A percentile compares a stretch with the other conserved stretches of the same genome.
Evolutionary conservation across 192 early-diverging fungal genomes (phyloP).

Genomic region (Coemansia sp.): DNA sequence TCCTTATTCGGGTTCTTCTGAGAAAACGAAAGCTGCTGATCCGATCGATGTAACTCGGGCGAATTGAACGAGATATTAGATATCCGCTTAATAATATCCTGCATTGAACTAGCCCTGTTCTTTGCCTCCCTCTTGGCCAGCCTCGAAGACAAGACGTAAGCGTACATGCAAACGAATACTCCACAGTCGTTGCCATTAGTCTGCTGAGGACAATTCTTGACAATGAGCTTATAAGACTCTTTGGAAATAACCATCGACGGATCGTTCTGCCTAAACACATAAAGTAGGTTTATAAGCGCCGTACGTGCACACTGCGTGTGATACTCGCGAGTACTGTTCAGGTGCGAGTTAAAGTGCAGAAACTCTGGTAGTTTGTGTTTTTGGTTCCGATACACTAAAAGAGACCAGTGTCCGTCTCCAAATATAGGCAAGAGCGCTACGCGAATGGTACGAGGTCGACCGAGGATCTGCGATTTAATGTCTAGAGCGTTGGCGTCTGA

Average conservation of each 20-base stretch:
- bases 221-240: conserved; percentile 49
- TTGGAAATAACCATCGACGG: conserved; percentile 45
- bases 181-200: conserved; percentile 51
- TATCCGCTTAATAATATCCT: conserved; percentile 24
- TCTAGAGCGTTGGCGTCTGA: conserved; percentile 50
- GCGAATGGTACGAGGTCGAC: conserved; percentile 33
- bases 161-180: conserved; percentile 52
- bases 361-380: conserved; percentile 42
- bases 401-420: conserved; percentile 56
- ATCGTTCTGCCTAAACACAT: conserved; percentile 52
- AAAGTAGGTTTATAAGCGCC: conserved; percentile 50
- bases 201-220: conserved; percentile 57
- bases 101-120: conserved; percentile 17
- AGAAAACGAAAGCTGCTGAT: conserved; percentile 17
- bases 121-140: conserved; percentile 23
- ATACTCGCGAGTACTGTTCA: conserved; percentile 46
- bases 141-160: conserved; percentile 42
- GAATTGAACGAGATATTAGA: conserved; percentile 20
- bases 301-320: conserved; percentile 54
- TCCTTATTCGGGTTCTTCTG: conserved; percentile 24
- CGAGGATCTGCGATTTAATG: conserved; percentile 37
- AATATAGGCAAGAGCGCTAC: conserved; percentile 56
- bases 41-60: neutral
- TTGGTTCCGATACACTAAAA: conserved; percentile 43
- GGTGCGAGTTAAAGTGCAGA: conserved; percentile 56